Percentiles rank a stretch among this genome's conserved stretches.
phyloP scores from a whole-genome alignment of 179 eudicot genomes.

The Silene noctiflora region DNA sequence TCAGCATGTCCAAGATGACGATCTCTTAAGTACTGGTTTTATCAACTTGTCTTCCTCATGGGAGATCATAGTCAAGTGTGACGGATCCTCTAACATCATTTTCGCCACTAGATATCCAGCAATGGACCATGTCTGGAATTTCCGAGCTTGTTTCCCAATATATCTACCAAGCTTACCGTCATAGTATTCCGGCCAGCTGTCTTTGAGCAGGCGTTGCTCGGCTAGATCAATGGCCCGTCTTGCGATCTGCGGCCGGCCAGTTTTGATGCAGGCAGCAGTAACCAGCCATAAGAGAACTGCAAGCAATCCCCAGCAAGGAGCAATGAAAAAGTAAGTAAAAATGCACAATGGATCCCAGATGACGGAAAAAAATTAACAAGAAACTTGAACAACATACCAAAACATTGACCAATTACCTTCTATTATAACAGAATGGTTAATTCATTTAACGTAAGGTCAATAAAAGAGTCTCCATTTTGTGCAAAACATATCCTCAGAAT shows the following conservation, averaged over 20 bases:
- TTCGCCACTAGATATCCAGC: slow-evolving; percentile 71
- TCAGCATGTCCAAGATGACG: slow-evolving; percentile 60
- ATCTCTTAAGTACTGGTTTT: slow-evolving; percentile 65
- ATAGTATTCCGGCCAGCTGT: slow-evolving; percentile 68
- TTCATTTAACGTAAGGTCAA: too few relatives aligned
- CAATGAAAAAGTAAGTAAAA: background rate
- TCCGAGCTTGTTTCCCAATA: slow-evolving; percentile 62
- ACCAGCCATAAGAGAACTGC: slow-evolving; percentile 68
- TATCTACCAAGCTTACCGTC: slow-evolving; percentile 60
- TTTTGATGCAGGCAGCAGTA: slow-evolving; percentile 67
- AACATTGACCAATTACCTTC: too few relatives aligned
- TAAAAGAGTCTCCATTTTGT: too few relatives aligned
- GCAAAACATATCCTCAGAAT: too few relatives aligned
- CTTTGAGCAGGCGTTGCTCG: slow-evolving; percentile 49
- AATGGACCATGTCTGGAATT: slow-evolving; percentile 65
- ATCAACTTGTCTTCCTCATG: slow-evolving; percentile 65
- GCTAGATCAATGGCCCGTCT: slow-evolving; percentile 59
- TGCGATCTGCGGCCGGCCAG: slow-evolving; percentile 64
- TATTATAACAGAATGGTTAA: too few relatives aligned
- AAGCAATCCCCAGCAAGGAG: too few relatives aligned
- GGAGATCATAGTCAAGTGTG: slow-evolving; percentile 66
- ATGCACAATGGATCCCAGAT: background rate
- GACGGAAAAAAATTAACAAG: background rate
- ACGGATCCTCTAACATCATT: slow-evolving; percentile 78
- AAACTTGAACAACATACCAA: background rate